phyloP scores from a whole-genome alignment of 1,284 basidiomycete species.

The Vanrija sp. region DNA sequence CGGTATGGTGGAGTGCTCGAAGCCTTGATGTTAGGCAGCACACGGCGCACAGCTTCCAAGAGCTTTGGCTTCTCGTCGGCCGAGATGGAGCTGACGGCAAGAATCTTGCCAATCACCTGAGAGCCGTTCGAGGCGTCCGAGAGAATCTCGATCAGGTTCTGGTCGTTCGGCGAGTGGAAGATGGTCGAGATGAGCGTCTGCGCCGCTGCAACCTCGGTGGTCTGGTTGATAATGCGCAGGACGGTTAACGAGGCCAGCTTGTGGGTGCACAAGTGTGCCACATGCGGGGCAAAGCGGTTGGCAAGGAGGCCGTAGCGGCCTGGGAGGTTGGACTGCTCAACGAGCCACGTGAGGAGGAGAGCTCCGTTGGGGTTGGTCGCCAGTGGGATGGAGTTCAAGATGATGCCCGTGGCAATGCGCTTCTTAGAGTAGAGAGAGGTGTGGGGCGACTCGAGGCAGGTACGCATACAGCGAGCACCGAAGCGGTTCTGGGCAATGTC shows the following conservation, averaged over 20 bases:
- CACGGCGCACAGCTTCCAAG: constrained; percentile 80
- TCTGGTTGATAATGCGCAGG: constrained; percentile 86
- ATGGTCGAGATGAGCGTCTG: constrained; percentile 72
- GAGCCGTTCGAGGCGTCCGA: constrained; percentile 93
- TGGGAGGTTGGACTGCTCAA: constrained; percentile 88
- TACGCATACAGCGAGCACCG: constrained; percentile 94
- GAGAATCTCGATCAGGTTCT: constrained; percentile 86
- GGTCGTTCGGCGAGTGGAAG: constrained; percentile 78
- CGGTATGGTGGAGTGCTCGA: constrained; percentile 89
- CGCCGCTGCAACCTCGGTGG: constrained; percentile 74
- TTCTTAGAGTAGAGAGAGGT: constrained; percentile 85
- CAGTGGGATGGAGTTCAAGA: constrained; percentile 94
- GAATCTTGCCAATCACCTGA: constrained; percentile 86
- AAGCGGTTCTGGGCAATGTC: constrained; percentile 89
- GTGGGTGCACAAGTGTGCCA: constrained; percentile 95
- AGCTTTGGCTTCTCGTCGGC: constrained; percentile 64
- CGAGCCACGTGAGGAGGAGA: constrained; percentile 89
- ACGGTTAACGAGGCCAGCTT: constrained; percentile 94
- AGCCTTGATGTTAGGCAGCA: constrained; percentile 80
- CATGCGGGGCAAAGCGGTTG: constrained; percentile 90
- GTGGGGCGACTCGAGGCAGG: constrained; percentile 85
- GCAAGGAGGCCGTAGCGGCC: constrained; percentile 89
- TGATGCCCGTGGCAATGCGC: constrained; percentile 87
- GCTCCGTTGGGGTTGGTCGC: constrained; percentile 98
- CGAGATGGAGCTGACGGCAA: constrained; percentile 79